These are phyloP conservation scores for Vitis vinifera DNA, from an alignment of 164 flowering plant species.

Conservation along the genomic window ASM3070453v1 NC_081822.1:6835501-6836000, in stretches of 20 bases:
- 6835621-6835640: constrained; percentile 11
- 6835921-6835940: no score
- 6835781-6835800: constrained; percentile 29
- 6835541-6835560: constrained; percentile 2
- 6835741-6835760: constrained; percentile 38
- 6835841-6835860: not conserved
- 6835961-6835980: no score
- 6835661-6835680: constrained; percentile 8
- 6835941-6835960: no score
- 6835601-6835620: not conserved
- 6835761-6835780: constrained; percentile 46
- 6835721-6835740: constrained; percentile 10
- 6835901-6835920: no score
- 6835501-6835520: constrained; percentile 6
- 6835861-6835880: not conserved
- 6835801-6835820: constrained; percentile 21
- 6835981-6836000: no score
- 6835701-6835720: not conserved
- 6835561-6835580: not conserved
- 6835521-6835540: not conserved
- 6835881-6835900: no score
- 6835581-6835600: constrained; percentile 3
- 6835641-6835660: constrained; percentile 17
- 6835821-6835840: not conserved
- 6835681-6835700: no score